These are phyloP conservation scores for Trichomonas vaginalis DNA, from an alignment of 208 protist genomes.

Conservation along the genomic window DNA sequence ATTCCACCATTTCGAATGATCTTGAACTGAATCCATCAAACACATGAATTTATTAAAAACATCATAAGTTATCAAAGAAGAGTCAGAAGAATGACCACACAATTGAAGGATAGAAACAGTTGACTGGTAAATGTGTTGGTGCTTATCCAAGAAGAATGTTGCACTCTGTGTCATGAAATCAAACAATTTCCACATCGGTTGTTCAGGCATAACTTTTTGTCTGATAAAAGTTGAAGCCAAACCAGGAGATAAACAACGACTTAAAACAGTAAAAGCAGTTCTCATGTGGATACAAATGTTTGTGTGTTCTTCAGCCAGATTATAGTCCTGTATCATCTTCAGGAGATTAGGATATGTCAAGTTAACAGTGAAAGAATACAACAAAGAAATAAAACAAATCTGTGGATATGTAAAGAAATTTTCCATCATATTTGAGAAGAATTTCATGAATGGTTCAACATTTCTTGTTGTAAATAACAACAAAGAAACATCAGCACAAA, in stretches of 20 bases:
- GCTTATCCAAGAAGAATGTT: not conserved
- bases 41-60: not conserved
- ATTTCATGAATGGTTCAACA: not conserved
- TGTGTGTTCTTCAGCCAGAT: not conserved
- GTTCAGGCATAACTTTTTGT: not conserved
- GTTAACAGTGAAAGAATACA: not conserved
- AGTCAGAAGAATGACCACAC: not conserved
- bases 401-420: not conserved
- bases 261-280: not conserved
- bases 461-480: not conserved
- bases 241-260: not conserved
- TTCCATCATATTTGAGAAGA: not conserved
- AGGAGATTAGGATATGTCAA: not conserved
- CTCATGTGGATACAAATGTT: not conserved
- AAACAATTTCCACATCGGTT: not conserved
- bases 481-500: not conserved
- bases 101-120: not conserved
- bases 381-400: not conserved
- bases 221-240: not conserved
- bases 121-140: not conserved
- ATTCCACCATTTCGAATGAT: not conserved
- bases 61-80: not conserved
- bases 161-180: not conserved
- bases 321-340: not conserved
- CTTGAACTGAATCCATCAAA: not conserved